Conservation (phyloP, 2,329 filamentous ascomycete genomes). For the Fusarium sulawesiense region DNA sequence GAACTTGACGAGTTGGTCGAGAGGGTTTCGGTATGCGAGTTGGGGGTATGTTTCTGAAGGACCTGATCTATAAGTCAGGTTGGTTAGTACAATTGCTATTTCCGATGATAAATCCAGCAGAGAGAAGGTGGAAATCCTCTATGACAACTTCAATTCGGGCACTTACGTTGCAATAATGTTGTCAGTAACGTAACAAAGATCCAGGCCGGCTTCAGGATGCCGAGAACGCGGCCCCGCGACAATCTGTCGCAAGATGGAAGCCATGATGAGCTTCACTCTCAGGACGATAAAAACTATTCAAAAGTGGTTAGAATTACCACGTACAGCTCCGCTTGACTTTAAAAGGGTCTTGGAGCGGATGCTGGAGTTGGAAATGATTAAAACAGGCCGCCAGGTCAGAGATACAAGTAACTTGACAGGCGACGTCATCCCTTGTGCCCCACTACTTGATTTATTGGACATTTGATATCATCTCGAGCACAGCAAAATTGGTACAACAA, state of each 20-base stretch:
- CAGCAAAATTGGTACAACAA: background rate
- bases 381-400: conserved; percentile 13
- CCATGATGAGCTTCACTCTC: conserved; percentile 58
- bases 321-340: background rate
- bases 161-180: conserved; percentile 73
- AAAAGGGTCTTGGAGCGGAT: background rate
- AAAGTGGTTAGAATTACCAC: background rate
- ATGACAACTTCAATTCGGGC: background rate
- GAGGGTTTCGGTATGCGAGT: conserved; percentile 91
- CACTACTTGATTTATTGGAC: conserved; percentile 25
- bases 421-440: conserved; percentile 43
- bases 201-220: conserved; percentile 88
- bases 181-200: conserved; percentile 95
- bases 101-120: accelerated
- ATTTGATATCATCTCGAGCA: conserved; percentile 19
- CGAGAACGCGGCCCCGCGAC: conserved; percentile 87
- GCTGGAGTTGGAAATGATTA: background rate
- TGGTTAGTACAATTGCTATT: conserved; percentile 19
- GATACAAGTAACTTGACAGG: conserved; percentile 10
- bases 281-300: no score
- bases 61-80: conserved; percentile 73
- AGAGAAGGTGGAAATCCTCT: no score
- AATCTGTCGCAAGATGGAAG: conserved; percentile 86
- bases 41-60: conserved; percentile 91
- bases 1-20: conserved; percentile 86